phyloP scores from a whole-genome alignment of 1,139 yeast genomes.

The Hyphopichia fennica region DNA sequence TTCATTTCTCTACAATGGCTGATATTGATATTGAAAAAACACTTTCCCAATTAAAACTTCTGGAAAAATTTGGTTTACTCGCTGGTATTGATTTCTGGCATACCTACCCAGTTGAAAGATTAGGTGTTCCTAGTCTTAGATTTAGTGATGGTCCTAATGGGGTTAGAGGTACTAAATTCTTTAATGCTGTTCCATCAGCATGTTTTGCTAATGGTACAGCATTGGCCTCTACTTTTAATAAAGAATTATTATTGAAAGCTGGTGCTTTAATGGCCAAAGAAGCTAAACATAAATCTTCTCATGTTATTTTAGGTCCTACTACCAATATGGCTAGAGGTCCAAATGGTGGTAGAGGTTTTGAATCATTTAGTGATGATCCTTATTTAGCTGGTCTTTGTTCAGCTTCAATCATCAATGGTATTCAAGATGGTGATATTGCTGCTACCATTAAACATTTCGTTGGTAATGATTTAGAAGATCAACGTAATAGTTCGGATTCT shows the following conservation, averaged over 20 bases:
- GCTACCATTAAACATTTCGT: constrained; percentile 63
- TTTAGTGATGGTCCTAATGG: constrained; percentile 26
- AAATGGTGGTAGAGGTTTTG: constrained; percentile 65
- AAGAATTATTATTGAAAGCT: constrained; percentile 25
- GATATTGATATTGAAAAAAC: constrained; percentile 44
- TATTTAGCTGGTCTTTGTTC: constrained; percentile 54
- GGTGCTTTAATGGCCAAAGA: constrained; percentile 52
- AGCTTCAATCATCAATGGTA: constrained; percentile 50
- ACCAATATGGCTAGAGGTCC: constrained; percentile 60
- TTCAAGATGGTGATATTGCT: constrained; percentile 51
- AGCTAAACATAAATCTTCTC: constrained; percentile 49
- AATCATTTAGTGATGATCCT: constrained; percentile 65
- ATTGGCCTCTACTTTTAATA: constrained; percentile 21
- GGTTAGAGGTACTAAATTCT: constrained; percentile 20
- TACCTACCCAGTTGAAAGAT: constrained; percentile 16
- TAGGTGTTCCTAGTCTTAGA: constrained; percentile 17
- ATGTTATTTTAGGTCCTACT: constrained; percentile 56
- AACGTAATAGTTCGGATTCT: constrained; percentile 49
- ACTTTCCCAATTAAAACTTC: constrained; percentile 21
- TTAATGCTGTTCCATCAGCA: constrained; percentile 20
- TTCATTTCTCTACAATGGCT: constrained; percentile 1
- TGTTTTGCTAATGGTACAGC: constrained; percentile 26
- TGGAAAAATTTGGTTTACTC: constrained; percentile 18
- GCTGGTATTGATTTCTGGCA: constrained; percentile 24
- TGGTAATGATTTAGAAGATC: constrained; percentile 61